These are phyloP conservation scores for Gillenia trifoliata DNA, from an alignment of 306 rosid genomes.

Conservation along the genomic window DNA sequence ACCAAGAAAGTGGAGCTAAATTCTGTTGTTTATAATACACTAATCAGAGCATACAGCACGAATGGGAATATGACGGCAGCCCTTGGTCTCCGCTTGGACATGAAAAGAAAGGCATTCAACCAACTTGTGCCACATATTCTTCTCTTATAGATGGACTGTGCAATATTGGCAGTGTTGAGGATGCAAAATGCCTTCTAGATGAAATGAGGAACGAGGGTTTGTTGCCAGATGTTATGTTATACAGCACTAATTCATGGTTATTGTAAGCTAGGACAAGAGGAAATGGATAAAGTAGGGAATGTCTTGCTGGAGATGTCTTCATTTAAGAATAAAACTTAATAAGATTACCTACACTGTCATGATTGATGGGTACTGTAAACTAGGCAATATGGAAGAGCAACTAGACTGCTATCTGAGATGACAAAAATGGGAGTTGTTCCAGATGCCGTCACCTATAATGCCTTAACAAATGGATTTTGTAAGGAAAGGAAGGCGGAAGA, in stretches of 20 bases:
- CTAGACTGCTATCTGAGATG: constrained; percentile 5
- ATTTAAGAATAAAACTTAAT: background rate
- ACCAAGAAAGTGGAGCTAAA: constrained; percentile 47
- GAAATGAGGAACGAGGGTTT: background rate
- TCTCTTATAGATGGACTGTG: constrained; percentile 75
- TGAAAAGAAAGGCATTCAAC: constrained; percentile 52
- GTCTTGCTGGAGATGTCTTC: background rate
- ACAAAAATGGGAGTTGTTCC: background rate
- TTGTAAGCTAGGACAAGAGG: constrained; percentile 47
- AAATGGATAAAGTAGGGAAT: background rate
- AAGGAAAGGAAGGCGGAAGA: background rate
- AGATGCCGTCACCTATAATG: background rate
- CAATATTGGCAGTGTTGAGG: constrained; percentile 45
- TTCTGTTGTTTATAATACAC: constrained; percentile 53
- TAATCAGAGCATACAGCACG: constrained; percentile 49
- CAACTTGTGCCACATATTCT: constrained; percentile 53
- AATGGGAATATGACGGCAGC: constrained; percentile 49
- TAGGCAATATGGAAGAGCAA: constrained; percentile 61
- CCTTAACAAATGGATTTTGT: background rate
- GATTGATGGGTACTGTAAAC: constrained; percentile 63
- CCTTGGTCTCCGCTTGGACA: constrained; percentile 42
- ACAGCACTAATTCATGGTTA: constrained; percentile 74
- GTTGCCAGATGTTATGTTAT: background rate
- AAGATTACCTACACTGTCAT: constrained; percentile 17
- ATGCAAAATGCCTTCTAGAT: constrained; percentile 34